Percentiles rank a stretch among this genome's conserved stretches.
Conservation (phyloP, 345 rosid genomes). For the Salix purpurea region DNA sequence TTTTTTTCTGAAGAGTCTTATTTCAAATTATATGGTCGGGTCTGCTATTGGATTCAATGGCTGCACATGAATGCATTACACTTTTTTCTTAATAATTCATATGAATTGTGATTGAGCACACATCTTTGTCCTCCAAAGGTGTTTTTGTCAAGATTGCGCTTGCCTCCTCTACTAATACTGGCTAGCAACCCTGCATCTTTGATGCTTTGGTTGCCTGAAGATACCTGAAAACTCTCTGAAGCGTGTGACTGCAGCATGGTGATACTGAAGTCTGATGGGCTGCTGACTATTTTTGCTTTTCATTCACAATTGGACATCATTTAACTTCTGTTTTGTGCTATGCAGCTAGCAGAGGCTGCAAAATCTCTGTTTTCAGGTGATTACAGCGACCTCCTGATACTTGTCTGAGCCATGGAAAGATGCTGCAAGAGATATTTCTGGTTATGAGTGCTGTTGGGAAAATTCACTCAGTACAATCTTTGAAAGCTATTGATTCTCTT, state of each 20-base stretch:
- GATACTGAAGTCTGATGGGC: too few species aligned
- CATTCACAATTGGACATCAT: neutral
- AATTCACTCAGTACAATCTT: slow-evolving; percentile 76
- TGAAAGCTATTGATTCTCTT: slow-evolving; percentile 90
- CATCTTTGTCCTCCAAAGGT: too few species aligned
- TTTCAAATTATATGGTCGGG: neutral
- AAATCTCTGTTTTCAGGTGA: slow-evolving; percentile 72
- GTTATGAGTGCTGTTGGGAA: slow-evolving; percentile 83
- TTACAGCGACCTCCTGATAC: slow-evolving; percentile 83
- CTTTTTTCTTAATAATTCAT: neutral
- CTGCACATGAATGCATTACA: too few species aligned
- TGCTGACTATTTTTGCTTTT: neutral
- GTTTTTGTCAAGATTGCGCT: too few species aligned
- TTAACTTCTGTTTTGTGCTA: slow-evolving; percentile 7
- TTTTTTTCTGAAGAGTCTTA: too few species aligned
- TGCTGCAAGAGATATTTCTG: slow-evolving; percentile 64
- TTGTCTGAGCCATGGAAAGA: slow-evolving; percentile 82
- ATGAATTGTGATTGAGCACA: too few species aligned
- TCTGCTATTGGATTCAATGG: too few species aligned
- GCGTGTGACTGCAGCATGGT: too few species aligned
- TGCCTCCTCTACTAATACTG: too few species aligned
- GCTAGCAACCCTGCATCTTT: too few species aligned
- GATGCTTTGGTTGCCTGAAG: too few species aligned
- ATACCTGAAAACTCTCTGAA: too few species aligned
- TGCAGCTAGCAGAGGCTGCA: slow-evolving; percentile 87